phyloP scores from a whole-genome alignment of 1,284 basidiomycete genomes.

The Sporisorium exsertum region DNA sequence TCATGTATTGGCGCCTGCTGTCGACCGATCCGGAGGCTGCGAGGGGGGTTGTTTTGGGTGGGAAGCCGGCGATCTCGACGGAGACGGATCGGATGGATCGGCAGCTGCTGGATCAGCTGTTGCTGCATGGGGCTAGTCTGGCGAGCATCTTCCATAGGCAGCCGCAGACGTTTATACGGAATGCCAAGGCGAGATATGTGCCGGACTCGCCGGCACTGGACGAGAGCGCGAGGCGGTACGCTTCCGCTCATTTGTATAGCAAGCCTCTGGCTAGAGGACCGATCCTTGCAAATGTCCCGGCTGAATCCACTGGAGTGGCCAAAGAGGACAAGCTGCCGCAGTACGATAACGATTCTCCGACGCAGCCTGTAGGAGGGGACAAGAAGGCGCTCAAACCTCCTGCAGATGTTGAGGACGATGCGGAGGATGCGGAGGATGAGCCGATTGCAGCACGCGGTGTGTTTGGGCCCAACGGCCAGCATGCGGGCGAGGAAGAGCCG shows the following conservation, averaged over 20 bases:
- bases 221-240: conserved; percentile 52
- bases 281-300: conserved; percentile 9
- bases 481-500: conserved; percentile 14
- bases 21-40: conserved; percentile 90
- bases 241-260: conserved; percentile 58
- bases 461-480: conserved; percentile 1
- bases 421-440: neutral
- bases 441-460: neutral
- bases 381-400: too few relatives aligned
- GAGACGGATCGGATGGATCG: conserved; percentile 91
- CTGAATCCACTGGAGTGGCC: neutral
- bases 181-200: conserved; percentile 57
- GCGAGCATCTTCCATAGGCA: conserved; percentile 63
- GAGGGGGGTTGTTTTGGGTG: conserved; percentile 86
- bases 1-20: conserved; percentile 99
- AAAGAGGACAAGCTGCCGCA: neutral
- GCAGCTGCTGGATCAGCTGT: conserved; percentile 63
- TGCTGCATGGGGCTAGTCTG: conserved; percentile 63
- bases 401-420: neutral
- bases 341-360: neutral
- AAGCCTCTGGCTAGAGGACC: conserved; percentile 42
- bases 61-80: conserved; percentile 96
- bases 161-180: conserved; percentile 63
- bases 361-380: too few relatives aligned
- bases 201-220: conserved; percentile 61